A percentile compares a stretch with the other conserved stretches of the same genome.
phyloP scores from a whole-genome alignment of 1,139 yeast genomes.

The Scheffersomyces stambukii region DNA sequence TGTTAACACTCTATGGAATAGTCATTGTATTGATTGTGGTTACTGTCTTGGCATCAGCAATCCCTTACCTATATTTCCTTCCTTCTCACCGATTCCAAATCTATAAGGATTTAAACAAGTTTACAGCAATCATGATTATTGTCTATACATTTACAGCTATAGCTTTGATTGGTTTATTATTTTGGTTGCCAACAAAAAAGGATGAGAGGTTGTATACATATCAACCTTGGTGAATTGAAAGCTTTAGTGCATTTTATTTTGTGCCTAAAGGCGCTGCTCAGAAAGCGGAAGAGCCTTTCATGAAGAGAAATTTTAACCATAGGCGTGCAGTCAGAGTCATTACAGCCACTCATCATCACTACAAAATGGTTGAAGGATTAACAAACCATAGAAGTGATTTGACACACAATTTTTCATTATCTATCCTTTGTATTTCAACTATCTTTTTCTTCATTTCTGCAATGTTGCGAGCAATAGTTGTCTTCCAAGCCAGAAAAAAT shows the following conservation, averaged over 20 bases:
- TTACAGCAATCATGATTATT: slow-evolving; percentile 48
- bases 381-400: slow-evolving; percentile 40
- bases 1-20: slow-evolving; percentile 27
- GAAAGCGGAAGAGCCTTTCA: slow-evolving; percentile 47
- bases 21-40: slow-evolving; percentile 27
- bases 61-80: slow-evolving; percentile 32
- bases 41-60: slow-evolving; percentile 30
- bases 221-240: slow-evolving; percentile 79
- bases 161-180: slow-evolving; percentile 44
- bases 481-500: slow-evolving; percentile 36
- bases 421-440: slow-evolving; percentile 51
- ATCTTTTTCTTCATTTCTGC: slow-evolving; percentile 52
- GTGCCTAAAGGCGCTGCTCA: slow-evolving; percentile 44
- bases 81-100: slow-evolving; percentile 9
- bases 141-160: slow-evolving; percentile 55
- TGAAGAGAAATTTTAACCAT: slow-evolving; percentile 43
- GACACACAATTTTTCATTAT: slow-evolving; percentile 45
- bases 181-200: slow-evolving; percentile 52
- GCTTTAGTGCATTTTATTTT: slow-evolving; percentile 53
- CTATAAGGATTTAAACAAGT: slow-evolving; percentile 5
- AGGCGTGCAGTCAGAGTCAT: slow-evolving; percentile 48
- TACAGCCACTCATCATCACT: slow-evolving; percentile 42
- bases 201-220: slow-evolving; percentile 54
- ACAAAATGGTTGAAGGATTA: slow-evolving; percentile 39
- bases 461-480: slow-evolving; percentile 51